Evolutionary conservation across 148 eudicot genomes (phyloP), one percentile per base, ranked within the genome.

Genomic region (Agrostemma githago): DNA sequence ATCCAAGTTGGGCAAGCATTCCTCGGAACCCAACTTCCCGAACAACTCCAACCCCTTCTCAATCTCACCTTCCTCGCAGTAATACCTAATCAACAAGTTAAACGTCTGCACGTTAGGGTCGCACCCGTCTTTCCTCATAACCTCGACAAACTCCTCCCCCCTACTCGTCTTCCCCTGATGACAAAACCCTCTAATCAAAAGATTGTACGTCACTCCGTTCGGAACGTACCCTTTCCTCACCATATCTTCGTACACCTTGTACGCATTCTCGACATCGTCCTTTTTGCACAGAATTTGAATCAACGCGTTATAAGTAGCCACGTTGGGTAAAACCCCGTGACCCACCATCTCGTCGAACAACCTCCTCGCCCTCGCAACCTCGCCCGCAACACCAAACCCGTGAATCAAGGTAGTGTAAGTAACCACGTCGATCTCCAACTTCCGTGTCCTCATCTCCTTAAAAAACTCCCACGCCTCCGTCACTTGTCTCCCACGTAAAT

Each of bases 281-380:
- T 95, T 95, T 89, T 88, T 95, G 68, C 97, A 95, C 79, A 95
- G 74, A 67, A 92, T 89, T 66, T 95, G 98, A 74, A 95, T 92
- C 70, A 95, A 82, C 11, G 96, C 98, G 84, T 88, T 95, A 69
- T 90, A 91, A 15, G 97, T 92, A 0, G 90, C 90, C 59, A 92
- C 88, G 5, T 92, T 84, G 5, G 97, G 98, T 72, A 92, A 86
- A 64, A 95, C 84, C 51, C 98, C 98, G 6, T 83, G 84, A 21
- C 63, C 83, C 72, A 86, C 64, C 97, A 95, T 95, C 74, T 87
- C 96, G 80, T 83, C 82, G 64, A 95, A 95, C 82, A 90, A 85
- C 60, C 76, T 85, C 56, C 80, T 86, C 2, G 97, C 86, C 81
- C 71, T 89, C 40, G 74, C 78, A 69, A 92, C 88, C 85, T 92